phyloP scores from a whole-genome alignment of 2,329 filamentous ascomycete genomes.

The Didymella lethalis region DNA sequence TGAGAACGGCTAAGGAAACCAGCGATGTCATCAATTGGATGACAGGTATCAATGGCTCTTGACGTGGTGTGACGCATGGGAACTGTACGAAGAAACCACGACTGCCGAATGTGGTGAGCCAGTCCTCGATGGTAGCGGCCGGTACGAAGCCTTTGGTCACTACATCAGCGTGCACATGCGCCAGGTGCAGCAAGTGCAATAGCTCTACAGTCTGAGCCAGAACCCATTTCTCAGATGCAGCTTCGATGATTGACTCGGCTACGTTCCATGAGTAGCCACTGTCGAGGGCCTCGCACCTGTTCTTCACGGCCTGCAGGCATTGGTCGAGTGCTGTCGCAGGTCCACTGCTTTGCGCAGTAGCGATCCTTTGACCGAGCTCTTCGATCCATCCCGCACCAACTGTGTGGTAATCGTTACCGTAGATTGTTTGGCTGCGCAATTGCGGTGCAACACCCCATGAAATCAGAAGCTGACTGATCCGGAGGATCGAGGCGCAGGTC shows the following conservation, averaged over 20 bases:
- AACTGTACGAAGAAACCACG: slow-evolving; percentile 71
- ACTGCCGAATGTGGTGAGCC: slow-evolving; percentile 41
- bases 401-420: slow-evolving; percentile 40
- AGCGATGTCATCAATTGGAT: slow-evolving; percentile 74
- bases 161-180: slow-evolving; percentile 74
- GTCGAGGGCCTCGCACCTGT: slow-evolving; percentile 57
- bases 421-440: slow-evolving; percentile 39
- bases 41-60: slow-evolving; percentile 62
- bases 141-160: slow-evolving; percentile 46
- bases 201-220: slow-evolving; percentile 72
- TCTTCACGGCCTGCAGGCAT: slow-evolving; percentile 59
- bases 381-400: slow-evolving; percentile 45
- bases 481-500: slow-evolving; percentile 67
- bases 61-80: slow-evolving; percentile 56
- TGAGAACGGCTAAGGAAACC: slow-evolving; percentile 76
- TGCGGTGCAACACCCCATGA: slow-evolving; percentile 43
- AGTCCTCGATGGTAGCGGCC: slow-evolving; percentile 43
- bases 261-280: slow-evolving; percentile 58
- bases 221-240: slow-evolving; percentile 69
- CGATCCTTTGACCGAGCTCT: slow-evolving; percentile 42
- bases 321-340: slow-evolving; percentile 43
- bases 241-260: slow-evolving; percentile 59
- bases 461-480: slow-evolving; percentile 48
- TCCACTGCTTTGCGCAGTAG: slow-evolving; percentile 51
- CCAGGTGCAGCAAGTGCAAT: slow-evolving; percentile 74